Evolutionary conservation across 1,284 basidiomycete species (phyloP), one percentile per base, ranked within the genome.

Genomic region (Ganoderma resinaceum): DNA sequence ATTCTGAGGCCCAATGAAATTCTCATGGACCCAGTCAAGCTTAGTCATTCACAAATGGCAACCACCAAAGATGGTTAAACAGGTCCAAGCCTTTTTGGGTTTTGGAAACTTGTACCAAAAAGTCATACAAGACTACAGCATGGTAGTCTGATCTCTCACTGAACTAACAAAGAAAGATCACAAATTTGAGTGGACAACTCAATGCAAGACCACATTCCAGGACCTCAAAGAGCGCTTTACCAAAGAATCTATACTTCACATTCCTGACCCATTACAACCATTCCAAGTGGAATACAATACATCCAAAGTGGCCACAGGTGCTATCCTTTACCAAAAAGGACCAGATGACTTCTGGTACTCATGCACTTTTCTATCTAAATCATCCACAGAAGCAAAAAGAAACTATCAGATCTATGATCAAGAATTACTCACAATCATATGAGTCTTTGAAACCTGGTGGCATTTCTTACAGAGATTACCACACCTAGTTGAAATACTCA

Each of bases 381-480:
- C 74, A 0, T 67, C 84, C 14, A 74, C 73, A 37, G 68, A 72
- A 38, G 65, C 74, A 1, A 73, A 81, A 74, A 62, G 75, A 7
- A 87, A 87, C 69, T 87, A 86, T 72, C 77, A 81, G n/a, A 82
- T 84, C 43, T 80, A 85, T 71, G 82, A 89, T 71, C 77, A 81
- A 65, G 84, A 89, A 76, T 63, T 88, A 18, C 53, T 86, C n/a
- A n/a, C n/a, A n/a, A n/a, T n/a, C n/a, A n/a, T n/a, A n/a, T n/a
- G n/a, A n/a, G n/a, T n/a, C n/a, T 0, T 80, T 80, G 0, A 80
- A 85, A 23, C 35, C 35, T 35, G 35, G 35, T 35, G 9, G 9
- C 35, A 35, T 9, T 35, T 35, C 35, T 9, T 35, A 35, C 35
- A 35, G 35, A 9, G 35, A 9, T 35, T 35, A 35, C 35, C 9